Conservation (phyloP, 257 asterid species). For the Solanum microdontum region DNA sequence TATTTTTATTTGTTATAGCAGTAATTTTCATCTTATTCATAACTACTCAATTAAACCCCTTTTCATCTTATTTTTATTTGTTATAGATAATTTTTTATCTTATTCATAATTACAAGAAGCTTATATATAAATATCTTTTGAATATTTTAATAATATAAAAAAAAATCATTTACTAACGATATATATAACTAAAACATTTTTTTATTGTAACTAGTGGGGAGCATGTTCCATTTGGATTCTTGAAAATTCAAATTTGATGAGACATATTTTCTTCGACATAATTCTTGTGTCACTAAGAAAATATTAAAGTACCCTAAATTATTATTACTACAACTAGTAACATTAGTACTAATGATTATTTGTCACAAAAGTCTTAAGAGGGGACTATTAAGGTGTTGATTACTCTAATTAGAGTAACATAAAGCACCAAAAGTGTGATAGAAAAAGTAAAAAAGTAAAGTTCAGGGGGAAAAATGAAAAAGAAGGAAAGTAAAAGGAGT, state of each 20-base stretch:
- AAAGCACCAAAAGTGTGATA: not conserved
- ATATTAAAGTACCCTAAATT: not conserved
- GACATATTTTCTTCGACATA: not conserved
- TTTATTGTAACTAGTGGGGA: not conserved
- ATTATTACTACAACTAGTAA: not conserved
- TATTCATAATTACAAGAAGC: too few relatives aligned
- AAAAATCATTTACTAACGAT: not conserved
- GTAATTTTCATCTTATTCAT: too few relatives aligned
- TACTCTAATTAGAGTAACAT: not conserved
- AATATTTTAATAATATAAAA: not conserved
- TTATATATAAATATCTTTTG: too few relatives aligned
- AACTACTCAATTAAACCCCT: not conserved
- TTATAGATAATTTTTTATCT: too few relatives aligned
- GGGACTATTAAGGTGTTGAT: not conserved
- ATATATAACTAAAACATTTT: not conserved
- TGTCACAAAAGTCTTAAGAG: not conserved
- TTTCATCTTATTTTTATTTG: not conserved
- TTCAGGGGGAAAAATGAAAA: not conserved
- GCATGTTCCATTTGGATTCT: not conserved
- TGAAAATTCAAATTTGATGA: not conserved
- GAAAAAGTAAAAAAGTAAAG: not conserved
- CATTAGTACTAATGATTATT: not conserved
- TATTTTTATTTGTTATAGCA: too few relatives aligned
- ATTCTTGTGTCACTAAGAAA: not conserved
- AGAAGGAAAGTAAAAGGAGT: constrained; percentile 2